These are phyloP conservation scores for Phanerochaete carnosa DNA, from an alignment of 768 basidiomycete species.

Conservation along the genomic window DNA sequence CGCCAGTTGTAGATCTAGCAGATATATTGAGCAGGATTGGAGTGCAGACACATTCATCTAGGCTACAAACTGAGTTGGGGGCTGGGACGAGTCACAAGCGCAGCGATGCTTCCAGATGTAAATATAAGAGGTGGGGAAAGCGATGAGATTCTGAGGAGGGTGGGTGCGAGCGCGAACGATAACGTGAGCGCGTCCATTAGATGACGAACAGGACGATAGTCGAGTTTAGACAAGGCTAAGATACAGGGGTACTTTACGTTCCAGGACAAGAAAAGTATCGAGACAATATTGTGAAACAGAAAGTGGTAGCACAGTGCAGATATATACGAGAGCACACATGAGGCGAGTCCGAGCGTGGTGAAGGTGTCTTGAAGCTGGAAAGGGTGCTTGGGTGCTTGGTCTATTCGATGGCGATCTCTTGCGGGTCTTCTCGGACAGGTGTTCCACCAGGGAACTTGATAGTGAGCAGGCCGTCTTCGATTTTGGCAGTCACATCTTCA, in stretches of 20 bases:
- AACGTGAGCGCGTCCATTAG: not conserved
- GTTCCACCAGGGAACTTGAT: slow-evolving; percentile 51
- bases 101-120: not conserved
- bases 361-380: not conserved
- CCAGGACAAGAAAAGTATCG: not conserved
- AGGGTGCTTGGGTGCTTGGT: not conserved
- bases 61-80: not conserved
- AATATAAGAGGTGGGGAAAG: not conserved
- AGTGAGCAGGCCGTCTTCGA: slow-evolving; percentile 60
- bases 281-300: not conserved
- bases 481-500: slow-evolving; percentile 49
- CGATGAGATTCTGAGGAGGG: not conserved
- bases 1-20: too few relatives aligned
- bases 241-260: not conserved
- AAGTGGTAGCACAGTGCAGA: not conserved
- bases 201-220: not conserved
- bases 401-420: slow-evolving; percentile 45
- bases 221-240: not conserved
- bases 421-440: slow-evolving; percentile 42
- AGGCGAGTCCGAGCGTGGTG: not conserved
- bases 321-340: not conserved
- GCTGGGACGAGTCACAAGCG: not conserved
- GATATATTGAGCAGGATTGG: not conserved
- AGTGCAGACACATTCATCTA: not conserved
- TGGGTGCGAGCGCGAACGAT: not conserved